Percentiles rank a stretch among this genome's conserved stretches.
Conservation (phyloP, 2,329 filamentous ascomycete genomes). For the Pestalotiopsis fici region DNA sequence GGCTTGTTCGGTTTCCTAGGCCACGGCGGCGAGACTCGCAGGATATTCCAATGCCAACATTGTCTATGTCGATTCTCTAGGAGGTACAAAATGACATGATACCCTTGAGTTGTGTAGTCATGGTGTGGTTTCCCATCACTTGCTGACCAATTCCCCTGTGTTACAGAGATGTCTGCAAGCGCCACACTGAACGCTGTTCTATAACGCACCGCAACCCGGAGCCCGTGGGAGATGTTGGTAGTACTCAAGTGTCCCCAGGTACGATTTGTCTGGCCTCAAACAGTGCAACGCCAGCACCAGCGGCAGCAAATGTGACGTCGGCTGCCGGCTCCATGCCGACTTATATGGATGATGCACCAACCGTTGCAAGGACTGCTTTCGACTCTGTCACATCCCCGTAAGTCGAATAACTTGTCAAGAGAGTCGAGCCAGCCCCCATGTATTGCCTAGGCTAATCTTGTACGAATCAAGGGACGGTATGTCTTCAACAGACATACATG, state of each 20-base stretch:
- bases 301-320: background rate
- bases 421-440: too few relatives aligned
- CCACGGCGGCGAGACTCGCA: background rate
- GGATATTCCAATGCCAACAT: background rate
- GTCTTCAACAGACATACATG: background rate
- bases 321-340: too few relatives aligned
- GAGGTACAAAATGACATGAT: background rate
- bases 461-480: background rate
- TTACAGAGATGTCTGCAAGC: background rate
- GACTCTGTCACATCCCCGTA: too few relatives aligned
- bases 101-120: too few relatives aligned
- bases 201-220: background rate
- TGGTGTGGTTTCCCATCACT: background rate
- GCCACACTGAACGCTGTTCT: background rate
- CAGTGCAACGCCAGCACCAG: background rate
- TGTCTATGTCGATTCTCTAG: background rate
- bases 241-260: background rate
- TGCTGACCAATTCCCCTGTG: background rate
- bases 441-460: too few relatives aligned
- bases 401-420: too few relatives aligned
- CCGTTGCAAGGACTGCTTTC: too few relatives aligned
- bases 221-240: background rate
- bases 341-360: too few relatives aligned
- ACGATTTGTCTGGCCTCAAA: background rate
- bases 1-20: background rate